Evolutionary conservation across 2,329 filamentous ascomycete genomes (phyloP), one percentile per base, ranked within the genome.

Genomic region (Diaporthe caulivora): DNA sequence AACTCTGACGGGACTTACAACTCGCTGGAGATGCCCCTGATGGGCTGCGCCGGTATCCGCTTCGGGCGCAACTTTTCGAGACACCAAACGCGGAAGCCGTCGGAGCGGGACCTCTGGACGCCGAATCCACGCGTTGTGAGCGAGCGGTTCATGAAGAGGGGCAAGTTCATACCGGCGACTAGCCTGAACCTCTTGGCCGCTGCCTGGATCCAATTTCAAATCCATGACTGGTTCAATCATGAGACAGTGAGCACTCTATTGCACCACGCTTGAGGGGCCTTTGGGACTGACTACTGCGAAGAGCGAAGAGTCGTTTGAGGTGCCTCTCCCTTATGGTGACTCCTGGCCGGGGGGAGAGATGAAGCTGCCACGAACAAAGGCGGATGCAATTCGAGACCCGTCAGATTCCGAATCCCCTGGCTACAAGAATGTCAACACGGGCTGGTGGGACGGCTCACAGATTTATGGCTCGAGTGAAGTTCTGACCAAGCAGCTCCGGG

Each of bases 191-290:
- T 87, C 51, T 78, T 87, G 9, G 85, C 85, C 3, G 85, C 85
- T 18, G 85, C 85, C 1, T 87, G 85, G 84, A 86, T 87, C n/a
- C 85, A 87, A 75, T 86, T 87, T 69, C 84, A 86, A 71, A 82
- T 82, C 0, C 85, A 86, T 71, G 84, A 85, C 72, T 86, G 84
- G 84, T 81, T 82, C 69, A 78, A 80, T 51, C 80, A 82, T 74
- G 77, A 80, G 31, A 71, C 73, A 71, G 78, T 78, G 54, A 54
- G 75, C 8, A 3, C 3, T 29, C n/a, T 26, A 6, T 65, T 49
- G 24, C 70, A 3, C 31, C 6, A 6, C 15, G 5, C 8, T 21
- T 40, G 29, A 24, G 4, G 24, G 4, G 2, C 7, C 29, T 2
- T 1, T 40, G 47, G 24, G 17, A 40, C 29, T 67, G 29, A 67